Base-by-base conservation (phyloP, 495 filamentous ascomycete species). In the Filosporella fistucella region DNA sequence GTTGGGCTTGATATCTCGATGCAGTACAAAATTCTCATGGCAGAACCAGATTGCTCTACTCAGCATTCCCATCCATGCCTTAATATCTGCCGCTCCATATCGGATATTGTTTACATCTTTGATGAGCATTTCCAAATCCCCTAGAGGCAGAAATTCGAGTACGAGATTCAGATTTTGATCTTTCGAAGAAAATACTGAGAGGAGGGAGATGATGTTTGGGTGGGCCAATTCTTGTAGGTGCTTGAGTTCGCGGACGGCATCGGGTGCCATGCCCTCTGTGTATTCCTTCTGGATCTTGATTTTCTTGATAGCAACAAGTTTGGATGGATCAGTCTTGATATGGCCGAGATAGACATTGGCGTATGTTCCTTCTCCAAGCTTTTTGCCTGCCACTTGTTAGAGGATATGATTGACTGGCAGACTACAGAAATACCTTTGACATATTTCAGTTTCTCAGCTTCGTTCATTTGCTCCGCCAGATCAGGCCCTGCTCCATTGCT, bases 1-100 rank as follows among this genome's bases (percentile, higher is more conserved):
- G 77, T 97, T 97, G 25, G 93, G 91, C 64, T 99, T 99, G 72
- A 99, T 97, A 71, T 99, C 94, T 52, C 93, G 86, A 68, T 99
- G 94, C 34, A 99, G 71, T 2, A 99, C 79, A 54, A 83, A 89
- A 63, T 93, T 94, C 63, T 88, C 87, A 66, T 99, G 94, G 68
- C 94, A 97, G 70, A 91, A 97, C 85, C 87, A 95, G 16, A 96
- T 83, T 10, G 88, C 94, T 41, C 91, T 78, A n/a, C 75, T 72
- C 11, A 96, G 79, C 94, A 96, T 96, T 26, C 85, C 88, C 84
- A 96, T 94, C 94, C 94, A 99, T 20, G 91, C 86, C 61, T 99
- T 99, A 59, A 99, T 85, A 63, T 99, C 91, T 10, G 87, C 87
- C 18, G 78, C 69, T 25, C 81, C 78, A 55, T 89, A 90, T 29